Evolutionary conservation across 2,329 filamentous ascomycete genomes (phyloP).

Genomic region (Remersonia thermophila): DNA sequence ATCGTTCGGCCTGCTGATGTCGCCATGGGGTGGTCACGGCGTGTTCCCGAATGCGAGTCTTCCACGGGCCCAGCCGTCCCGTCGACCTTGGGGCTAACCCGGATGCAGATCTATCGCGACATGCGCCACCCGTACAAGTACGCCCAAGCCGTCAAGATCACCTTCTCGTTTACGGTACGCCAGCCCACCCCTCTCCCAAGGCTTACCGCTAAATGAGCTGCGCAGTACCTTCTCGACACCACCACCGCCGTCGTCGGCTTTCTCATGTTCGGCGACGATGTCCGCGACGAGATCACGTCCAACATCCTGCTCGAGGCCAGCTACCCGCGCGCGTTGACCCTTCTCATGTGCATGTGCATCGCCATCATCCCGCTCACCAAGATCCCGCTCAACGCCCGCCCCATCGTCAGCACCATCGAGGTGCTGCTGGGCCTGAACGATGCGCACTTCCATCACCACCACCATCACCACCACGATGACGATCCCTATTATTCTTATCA

Average conservation of each 20-base stretch:
- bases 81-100: slow-evolving; percentile 5
- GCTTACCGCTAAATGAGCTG: not conserved
- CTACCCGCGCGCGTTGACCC: slow-evolving; percentile 62
- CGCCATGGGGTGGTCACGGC: slow-evolving; percentile 48
- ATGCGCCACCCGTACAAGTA: slow-evolving; percentile 74
- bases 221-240: slow-evolving; percentile 63
- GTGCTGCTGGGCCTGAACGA: slow-evolving; percentile 62
- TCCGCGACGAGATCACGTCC: slow-evolving; percentile 78
- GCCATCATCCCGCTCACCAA: slow-evolving; percentile 92
- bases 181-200: not conserved
- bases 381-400: slow-evolving; percentile 79
- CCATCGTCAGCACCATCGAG: slow-evolving; percentile 77
- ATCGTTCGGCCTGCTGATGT: slow-evolving; percentile 84
- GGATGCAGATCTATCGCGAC: slow-evolving; percentile 42
- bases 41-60: slow-evolving; percentile 63
- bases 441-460: slow-evolving; percentile 22
- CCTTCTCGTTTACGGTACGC: slow-evolving; percentile 72
- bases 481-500: too few relatives aligned
- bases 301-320: slow-evolving; percentile 67
- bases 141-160: slow-evolving; percentile 57
- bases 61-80: not conserved
- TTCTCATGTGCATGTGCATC: slow-evolving; percentile 75
- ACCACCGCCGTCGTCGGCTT: slow-evolving; percentile 73
- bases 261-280: slow-evolving; percentile 89
- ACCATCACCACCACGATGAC: too few relatives aligned